Evolutionary conservation across 176 grass and related monocot genomes (phyloP).

Genomic region (Hordeum vulgare): MorexV3_pseudomolecules_assembly NC_058522.1:97937881-97938380

Average conservation of each 20-base stretch:
- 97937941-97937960: neutral
- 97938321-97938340: conserved; percentile 25
- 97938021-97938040: neutral
- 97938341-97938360: conserved; percentile 25
- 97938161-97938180: neutral
- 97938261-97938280: conserved; percentile 19
- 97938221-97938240: conserved; percentile 17
- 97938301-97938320: conserved; percentile 18
- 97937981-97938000: neutral
- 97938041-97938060: neutral
- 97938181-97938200: conserved; percentile 62
- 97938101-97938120: neutral
- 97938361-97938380: conserved; percentile 32
- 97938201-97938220: conserved; percentile 32
- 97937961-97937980: neutral
- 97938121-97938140: neutral
- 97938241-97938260: conserved; percentile 20
- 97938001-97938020: neutral
- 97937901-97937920: neutral
- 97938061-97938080: neutral
- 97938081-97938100: neutral
- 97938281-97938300: conserved; percentile 15
- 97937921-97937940: neutral
- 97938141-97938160: neutral
- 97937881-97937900: neutral